A percentile compares a stretch with the other conserved stretches of the same genome.
These are phyloP conservation scores for Cryptococcus deneoformans DNA, from an alignment of 1,284 basidiomycete species.

Conservation along the genomic window DNA sequence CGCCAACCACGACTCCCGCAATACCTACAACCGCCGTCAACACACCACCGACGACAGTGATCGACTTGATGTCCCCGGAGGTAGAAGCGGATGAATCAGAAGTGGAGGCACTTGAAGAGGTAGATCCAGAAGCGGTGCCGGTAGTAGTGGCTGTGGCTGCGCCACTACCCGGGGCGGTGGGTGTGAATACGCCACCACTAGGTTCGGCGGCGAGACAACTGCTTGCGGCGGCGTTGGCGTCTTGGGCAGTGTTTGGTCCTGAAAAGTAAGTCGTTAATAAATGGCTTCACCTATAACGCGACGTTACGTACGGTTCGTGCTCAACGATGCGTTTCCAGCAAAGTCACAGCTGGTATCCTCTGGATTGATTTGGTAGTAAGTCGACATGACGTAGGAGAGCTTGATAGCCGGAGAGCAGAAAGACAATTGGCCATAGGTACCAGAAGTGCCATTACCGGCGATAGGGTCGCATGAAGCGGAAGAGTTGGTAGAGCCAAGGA, in stretches of 20 bases:
- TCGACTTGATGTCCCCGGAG: no score
- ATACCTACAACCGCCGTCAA: no score
- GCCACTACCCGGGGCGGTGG: conserved; percentile 2
- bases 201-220: conserved; percentile 67
- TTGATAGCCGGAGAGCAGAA: conserved; percentile 67
- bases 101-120: neutral
- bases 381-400: conserved; percentile 77
- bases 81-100: neutral
- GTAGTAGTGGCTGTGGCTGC: neutral
- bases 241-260: conserved; percentile 57
- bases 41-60: no score
- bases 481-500: conserved; percentile 62
- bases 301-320: conserved; percentile 28
- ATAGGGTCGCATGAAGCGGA: conserved; percentile 63
- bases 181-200: conserved; percentile 60
- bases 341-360: conserved; percentile 61
- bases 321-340: conserved; percentile 76
- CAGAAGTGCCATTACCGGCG: conserved; percentile 66
- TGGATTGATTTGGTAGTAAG: conserved; percentile 69
- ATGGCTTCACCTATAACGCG: neutral
- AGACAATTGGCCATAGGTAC: conserved; percentile 71
- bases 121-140: neutral
- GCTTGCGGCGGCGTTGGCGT: conserved; percentile 61
- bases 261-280: conserved; percentile 6
- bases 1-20: no score